Conservation (phyloP, 169 alveolate species). For the Plasmodium inui region DNA sequence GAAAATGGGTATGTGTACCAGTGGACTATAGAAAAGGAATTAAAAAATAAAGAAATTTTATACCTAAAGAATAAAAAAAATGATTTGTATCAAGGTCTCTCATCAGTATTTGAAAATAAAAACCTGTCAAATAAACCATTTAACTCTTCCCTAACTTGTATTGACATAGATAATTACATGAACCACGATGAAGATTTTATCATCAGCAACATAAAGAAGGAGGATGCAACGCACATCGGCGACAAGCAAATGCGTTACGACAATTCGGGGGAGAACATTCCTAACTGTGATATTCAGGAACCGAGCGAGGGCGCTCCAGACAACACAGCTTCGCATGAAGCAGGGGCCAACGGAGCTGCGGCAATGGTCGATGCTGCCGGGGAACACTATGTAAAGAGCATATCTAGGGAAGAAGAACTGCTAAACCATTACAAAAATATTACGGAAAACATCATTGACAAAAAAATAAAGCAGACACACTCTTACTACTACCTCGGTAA, state of each 20-base stretch:
- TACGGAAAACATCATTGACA: slow-evolving; percentile 63
- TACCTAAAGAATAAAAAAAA: slow-evolving; percentile 68
- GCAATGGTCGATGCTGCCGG: background rate
- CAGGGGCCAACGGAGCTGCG: background rate
- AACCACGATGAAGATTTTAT: slow-evolving; percentile 66
- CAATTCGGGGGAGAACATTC: background rate
- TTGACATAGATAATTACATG: slow-evolving; percentile 60
- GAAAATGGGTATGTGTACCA: slow-evolving; percentile 72
- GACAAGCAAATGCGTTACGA: slow-evolving; percentile 3
- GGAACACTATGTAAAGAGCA: background rate
- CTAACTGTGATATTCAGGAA: background rate
- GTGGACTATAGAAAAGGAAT: slow-evolving; percentile 68
- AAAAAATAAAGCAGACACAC: slow-evolving; percentile 61
- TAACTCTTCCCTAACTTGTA: slow-evolving; percentile 64
- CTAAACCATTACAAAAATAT: slow-evolving; percentile 58
- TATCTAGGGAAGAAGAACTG: slow-evolving; percentile 55
- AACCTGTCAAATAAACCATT: slow-evolving; percentile 42
- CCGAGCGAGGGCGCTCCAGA: background rate
- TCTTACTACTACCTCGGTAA: slow-evolving; percentile 71
- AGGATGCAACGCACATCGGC: background rate
- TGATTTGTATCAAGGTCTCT: slow-evolving; percentile 60
- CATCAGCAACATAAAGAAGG: slow-evolving; percentile 22
- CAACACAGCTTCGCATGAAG: background rate
- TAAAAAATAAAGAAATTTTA: slow-evolving; percentile 67
- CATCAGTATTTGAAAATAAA: slow-evolving; percentile 72